phyloP scores from a whole-genome alignment of 805 yeast species.

The Nakazawaea molendinolei region DNA sequence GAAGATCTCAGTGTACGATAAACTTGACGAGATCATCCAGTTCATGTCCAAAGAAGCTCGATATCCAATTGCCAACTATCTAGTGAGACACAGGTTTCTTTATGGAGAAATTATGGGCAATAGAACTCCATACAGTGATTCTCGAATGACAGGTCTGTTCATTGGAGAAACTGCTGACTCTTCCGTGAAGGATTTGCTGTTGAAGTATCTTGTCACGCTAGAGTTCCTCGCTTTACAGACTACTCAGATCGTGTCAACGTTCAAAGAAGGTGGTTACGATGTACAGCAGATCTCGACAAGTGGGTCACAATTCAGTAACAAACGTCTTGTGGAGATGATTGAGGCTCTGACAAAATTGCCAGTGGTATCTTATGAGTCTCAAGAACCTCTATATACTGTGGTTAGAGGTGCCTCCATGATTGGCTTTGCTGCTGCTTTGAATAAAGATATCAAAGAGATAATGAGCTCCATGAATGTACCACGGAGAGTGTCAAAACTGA shows the following conservation, averaged over 20 bases:
- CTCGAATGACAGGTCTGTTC: conserved; percentile 39
- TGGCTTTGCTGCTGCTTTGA: conserved; percentile 14
- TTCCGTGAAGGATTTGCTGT: conserved; percentile 27
- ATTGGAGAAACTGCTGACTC: conserved; percentile 39
- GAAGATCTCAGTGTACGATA: conserved; percentile 4
- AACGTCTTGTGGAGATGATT: conserved; percentile 29
- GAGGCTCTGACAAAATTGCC: conserved; percentile 18
- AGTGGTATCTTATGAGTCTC: conserved; percentile 9
- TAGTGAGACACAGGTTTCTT: conserved; percentile 31
- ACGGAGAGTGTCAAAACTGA: conserved; percentile 11
- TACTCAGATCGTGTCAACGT: conserved; percentile 29
- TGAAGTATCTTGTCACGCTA: conserved; percentile 37
- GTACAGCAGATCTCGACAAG: conserved; percentile 32
- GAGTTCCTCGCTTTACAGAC: conserved; percentile 51
- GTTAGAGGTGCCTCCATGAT: conserved; percentile 23
- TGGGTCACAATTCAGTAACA: conserved; percentile 50
- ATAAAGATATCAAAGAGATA: conserved; percentile 12
- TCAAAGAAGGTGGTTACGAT: conserved; percentile 17
- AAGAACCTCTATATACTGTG: conserved; percentile 20
- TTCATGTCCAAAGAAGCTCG: neutral
- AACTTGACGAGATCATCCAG: conserved; percentile 5
- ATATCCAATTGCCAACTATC: conserved; percentile 5
- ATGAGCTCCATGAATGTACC: conserved; percentile 11
- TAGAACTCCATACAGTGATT: conserved; percentile 49
- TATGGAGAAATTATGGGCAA: conserved; percentile 57